Evolutionary conservation across 257 asterid genomes (phyloP).

Genomic region (Plantago elongata): DNA sequence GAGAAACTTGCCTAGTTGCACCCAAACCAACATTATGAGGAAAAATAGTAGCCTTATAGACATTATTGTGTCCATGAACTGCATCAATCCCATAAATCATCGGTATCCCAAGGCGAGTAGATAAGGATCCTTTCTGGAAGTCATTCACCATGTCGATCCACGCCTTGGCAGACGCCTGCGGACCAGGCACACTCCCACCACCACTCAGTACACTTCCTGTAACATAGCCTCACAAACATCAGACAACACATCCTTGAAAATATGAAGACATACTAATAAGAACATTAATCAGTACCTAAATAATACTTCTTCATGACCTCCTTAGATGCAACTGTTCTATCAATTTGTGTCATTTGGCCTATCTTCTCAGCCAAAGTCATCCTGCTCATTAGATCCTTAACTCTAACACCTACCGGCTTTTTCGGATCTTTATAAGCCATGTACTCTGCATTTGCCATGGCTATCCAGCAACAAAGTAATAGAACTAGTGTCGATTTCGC

Average conservation of each 20-base stretch:
- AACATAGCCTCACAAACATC: not conserved
- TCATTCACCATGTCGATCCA: conserved; percentile 68
- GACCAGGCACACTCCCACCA: conserved; percentile 63
- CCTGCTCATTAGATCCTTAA: conserved; percentile 38
- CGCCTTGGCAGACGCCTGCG: conserved; percentile 38
- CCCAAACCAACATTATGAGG: conserved; percentile 74
- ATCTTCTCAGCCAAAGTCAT: conserved; percentile 50
- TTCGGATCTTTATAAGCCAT: conserved; percentile 42
- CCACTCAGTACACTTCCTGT: conserved; percentile 70
- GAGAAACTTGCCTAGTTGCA: conserved; percentile 50
- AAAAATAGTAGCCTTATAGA: conserved; percentile 52
- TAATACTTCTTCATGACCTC: conserved; percentile 37
- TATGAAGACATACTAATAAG: not conserved
- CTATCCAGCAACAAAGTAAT: conserved; percentile 20
- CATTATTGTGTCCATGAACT: conserved; percentile 59
- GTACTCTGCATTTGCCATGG: conserved; percentile 23
- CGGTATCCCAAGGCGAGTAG: conserved; percentile 60
- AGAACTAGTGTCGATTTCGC: conserved; percentile 18
- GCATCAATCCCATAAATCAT: conserved; percentile 71
- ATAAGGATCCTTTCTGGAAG: conserved; percentile 49
- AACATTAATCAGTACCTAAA: conserved; percentile 31
- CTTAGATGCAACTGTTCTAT: conserved; percentile 33
- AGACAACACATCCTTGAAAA: not conserved
- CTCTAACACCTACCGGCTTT: conserved; percentile 27
- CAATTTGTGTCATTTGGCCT: conserved; percentile 63